Evolutionary conservation across 192 early-diverging fungal species (phyloP).

Genomic region (Coemansia pectinata): DNA sequence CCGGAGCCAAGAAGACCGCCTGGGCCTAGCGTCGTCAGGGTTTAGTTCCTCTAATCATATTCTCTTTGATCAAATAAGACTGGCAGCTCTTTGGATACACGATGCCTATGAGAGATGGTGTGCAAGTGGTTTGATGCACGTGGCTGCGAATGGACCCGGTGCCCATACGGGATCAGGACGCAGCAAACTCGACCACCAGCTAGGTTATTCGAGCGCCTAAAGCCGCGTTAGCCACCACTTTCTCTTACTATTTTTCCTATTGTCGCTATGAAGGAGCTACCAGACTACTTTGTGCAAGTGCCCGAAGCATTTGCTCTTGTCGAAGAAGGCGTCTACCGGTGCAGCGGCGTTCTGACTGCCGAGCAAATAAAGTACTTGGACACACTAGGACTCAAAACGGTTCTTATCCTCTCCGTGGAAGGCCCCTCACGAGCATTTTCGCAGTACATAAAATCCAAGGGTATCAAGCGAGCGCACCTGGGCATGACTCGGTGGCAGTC

Average conservation of each 20-base stretch:
- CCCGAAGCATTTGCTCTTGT: slow-evolving; percentile 91
- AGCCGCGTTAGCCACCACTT: neutral
- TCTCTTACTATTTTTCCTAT: neutral
- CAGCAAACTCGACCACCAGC: neutral
- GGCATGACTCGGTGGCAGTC: slow-evolving; percentile 70
- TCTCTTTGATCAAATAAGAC: too few species aligned
- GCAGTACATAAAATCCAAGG: slow-evolving; percentile 72
- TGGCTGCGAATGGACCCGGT: neutral
- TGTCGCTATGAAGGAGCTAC: slow-evolving; percentile 43
- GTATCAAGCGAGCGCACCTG: slow-evolving; percentile 68
- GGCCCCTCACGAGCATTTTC: slow-evolving; percentile 72
- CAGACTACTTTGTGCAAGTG: slow-evolving; percentile 50
- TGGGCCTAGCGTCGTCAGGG: too few species aligned
- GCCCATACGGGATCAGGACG: neutral
- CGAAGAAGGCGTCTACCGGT: slow-evolving; percentile 86
- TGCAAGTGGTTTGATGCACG: too few species aligned
- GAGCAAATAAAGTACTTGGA: slow-evolving; percentile 80
- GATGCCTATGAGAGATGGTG: too few species aligned
- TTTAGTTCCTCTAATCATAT: too few species aligned
- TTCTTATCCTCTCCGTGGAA: slow-evolving; percentile 82
- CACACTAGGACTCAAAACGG: slow-evolving; percentile 74
- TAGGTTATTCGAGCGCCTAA: neutral
- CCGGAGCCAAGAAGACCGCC: neutral
- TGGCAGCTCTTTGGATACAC: too few species aligned
- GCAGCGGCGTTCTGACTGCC: slow-evolving; percentile 68